phyloP scores from a whole-genome alignment of 176 grass and related monocot genomes.

The Zoysia pacifica region DNA sequence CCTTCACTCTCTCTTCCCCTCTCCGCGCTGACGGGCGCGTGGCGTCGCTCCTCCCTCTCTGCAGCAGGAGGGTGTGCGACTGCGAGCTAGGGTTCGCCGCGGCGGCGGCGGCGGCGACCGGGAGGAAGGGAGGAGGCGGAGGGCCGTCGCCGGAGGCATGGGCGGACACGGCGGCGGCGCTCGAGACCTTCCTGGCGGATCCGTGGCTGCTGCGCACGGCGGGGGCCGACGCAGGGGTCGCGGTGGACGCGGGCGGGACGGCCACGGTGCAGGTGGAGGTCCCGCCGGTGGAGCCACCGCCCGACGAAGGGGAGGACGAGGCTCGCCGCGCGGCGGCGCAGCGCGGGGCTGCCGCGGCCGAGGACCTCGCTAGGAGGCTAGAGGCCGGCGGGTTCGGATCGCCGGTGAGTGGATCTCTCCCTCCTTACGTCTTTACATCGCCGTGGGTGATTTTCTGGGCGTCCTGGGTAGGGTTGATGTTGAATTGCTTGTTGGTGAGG shows the following conservation, averaged over 20 bases:
- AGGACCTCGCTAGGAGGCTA: slow-evolving; percentile 59
- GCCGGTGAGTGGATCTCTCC: slow-evolving; percentile 55
- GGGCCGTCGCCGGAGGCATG: background rate
- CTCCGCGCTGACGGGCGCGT: background rate
- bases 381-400: slow-evolving; percentile 49
- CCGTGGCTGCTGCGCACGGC: slow-evolving; percentile 58
- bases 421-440: background rate
- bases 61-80: slow-evolving; percentile 77
- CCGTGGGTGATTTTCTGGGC: background rate
- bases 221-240: background rate
- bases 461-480: background rate
- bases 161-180: slow-evolving; percentile 38
- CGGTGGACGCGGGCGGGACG: background rate
- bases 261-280: slow-evolving; percentile 69
- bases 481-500: background rate
- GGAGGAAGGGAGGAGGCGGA: background rate
- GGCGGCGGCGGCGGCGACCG: background rate
- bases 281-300: slow-evolving; percentile 43
- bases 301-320: slow-evolving; percentile 56
- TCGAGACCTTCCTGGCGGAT: slow-evolving; percentile 69
- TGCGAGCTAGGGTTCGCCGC: slow-evolving; percentile 73
- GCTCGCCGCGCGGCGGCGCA: slow-evolving; percentile 49
- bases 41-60: background rate
- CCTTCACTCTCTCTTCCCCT: background rate
- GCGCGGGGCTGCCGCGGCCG: slow-evolving; percentile 62